Percentiles rank a stretch among this genome's conserved stretches.
phyloP scores from a whole-genome alignment of 345 rosid species.

The Leavenworthia alabamica region DNA sequence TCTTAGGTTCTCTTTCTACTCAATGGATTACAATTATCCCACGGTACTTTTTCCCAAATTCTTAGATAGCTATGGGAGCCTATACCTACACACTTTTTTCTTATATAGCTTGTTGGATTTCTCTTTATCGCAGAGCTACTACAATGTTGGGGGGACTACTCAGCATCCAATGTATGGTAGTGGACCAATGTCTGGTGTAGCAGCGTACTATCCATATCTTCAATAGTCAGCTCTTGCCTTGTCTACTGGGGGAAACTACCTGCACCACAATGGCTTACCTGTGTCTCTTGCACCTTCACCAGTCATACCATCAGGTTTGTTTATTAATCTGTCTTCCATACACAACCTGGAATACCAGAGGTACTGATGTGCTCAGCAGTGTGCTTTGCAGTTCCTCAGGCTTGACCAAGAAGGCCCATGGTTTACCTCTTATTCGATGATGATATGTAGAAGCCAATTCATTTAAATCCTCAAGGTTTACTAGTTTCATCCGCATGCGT shows the following conservation, averaged over 20 bases:
- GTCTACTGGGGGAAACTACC: constrained; percentile 43
- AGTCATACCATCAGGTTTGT: constrained; percentile 71
- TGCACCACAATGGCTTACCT: constrained; percentile 67
- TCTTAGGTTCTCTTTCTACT: constrained; percentile 80
- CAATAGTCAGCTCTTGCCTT: constrained; percentile 65
- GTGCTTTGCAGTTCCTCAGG: constrained; percentile 98
- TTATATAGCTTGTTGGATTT: neutral
- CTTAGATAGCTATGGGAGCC: neutral
- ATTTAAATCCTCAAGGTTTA: constrained; percentile 25
- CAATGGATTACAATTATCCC: constrained; percentile 84
- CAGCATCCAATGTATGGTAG: constrained; percentile 76
- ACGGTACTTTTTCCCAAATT: constrained; percentile 47
- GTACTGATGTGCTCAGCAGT: constrained; percentile 82
- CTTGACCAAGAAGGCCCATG: constrained; percentile 57
- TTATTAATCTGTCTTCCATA: neutral
- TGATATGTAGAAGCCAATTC: constrained; percentile 40
- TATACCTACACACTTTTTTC: neutral
- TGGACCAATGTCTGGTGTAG: constrained; percentile 56
- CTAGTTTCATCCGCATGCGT: constrained; percentile 25
- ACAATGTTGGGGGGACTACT: constrained; percentile 57
- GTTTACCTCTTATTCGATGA: constrained; percentile 59
- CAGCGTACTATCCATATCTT: constrained; percentile 74
- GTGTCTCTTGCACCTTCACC: constrained; percentile 82
- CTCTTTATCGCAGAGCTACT: constrained; percentile 55
- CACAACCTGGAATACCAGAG: constrained; percentile 4